Percentiles rank a stretch among this genome's conserved stretches.
phyloP scores from a whole-genome alignment of 345 rosid genomes.

The Kandelia obovata region DNA sequence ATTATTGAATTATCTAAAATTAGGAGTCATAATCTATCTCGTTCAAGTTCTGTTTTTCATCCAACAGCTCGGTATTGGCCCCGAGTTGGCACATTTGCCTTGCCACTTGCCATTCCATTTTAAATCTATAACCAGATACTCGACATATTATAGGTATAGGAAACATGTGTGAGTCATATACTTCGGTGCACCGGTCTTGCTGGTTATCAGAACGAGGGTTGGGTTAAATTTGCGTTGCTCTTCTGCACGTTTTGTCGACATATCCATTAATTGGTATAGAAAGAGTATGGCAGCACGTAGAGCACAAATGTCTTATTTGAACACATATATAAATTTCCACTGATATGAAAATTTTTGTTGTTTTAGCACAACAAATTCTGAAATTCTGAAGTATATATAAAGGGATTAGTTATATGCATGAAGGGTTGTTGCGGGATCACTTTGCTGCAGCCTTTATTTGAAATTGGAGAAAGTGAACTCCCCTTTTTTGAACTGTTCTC shows the following conservation, averaged over 20 bases:
- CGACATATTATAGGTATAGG: too few species aligned
- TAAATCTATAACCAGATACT: background rate
- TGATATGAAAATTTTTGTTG: too few species aligned
- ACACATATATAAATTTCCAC: too few species aligned
- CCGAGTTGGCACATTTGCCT: constrained; percentile 7
- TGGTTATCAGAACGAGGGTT: background rate
- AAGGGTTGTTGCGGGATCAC: background rate
- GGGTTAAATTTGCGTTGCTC: too few species aligned
- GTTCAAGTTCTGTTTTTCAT: background rate
- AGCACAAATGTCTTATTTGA: too few species aligned
- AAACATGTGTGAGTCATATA: too few species aligned
- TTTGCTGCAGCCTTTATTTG: constrained; percentile 4
- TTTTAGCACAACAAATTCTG: too few species aligned
- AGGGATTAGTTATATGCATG: background rate
- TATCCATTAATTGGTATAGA: too few species aligned
- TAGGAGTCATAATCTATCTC: background rate
- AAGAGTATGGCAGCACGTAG: too few species aligned
- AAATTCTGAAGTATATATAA: too few species aligned
- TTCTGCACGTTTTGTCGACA: too few species aligned
- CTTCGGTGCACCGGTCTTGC: background rate
- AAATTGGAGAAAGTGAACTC: background rate
- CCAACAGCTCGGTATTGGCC: constrained; percentile 15
- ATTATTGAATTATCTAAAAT: background rate
- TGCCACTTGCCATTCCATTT: constrained; percentile 19
- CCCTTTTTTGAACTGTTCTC: too few species aligned